These are phyloP conservation scores for Aspergillus sp. DNA, from an alignment of 2,329 filamentous ascomycete species.

Conservation along the genomic window DNA sequence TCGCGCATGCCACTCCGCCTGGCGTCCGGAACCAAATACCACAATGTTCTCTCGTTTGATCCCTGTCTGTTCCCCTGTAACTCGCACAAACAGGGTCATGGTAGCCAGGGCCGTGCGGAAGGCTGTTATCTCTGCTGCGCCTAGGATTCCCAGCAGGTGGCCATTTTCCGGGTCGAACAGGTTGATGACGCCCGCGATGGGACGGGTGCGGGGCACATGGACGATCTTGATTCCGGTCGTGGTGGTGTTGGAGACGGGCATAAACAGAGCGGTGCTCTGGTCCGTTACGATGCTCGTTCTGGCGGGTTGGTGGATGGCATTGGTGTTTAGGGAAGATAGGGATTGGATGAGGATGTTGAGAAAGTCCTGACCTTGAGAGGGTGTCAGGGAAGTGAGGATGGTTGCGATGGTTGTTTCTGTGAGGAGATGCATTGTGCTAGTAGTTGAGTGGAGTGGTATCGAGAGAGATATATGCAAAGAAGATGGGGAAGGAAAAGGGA, in stretches of 20 bases:
- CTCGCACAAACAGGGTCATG: conserved; percentile 55
- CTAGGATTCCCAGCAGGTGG: conserved; percentile 59
- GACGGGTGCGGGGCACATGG: conserved; percentile 40
- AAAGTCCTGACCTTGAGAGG: conserved; percentile 27
- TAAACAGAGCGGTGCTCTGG: conserved; percentile 59
- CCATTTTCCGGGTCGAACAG: conserved; percentile 57
- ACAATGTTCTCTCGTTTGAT: conserved; percentile 31
- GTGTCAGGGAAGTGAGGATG: conserved; percentile 27
- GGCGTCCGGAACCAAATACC: conserved; percentile 45
- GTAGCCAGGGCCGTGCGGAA: conserved; percentile 73
- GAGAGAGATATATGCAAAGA: not conserved
- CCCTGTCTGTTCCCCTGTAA: conserved; percentile 4
- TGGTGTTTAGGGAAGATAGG: conserved; percentile 20
- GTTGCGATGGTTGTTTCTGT: conserved; percentile 27
- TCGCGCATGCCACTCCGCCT: conserved; percentile 46
- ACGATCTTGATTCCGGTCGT: conserved; percentile 68
- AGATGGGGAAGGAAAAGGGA: not conserved
- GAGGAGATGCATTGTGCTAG: conserved; percentile 27
- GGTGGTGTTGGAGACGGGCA: conserved; percentile 60
- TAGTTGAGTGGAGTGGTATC: not conserved
- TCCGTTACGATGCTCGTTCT: conserved; percentile 35
- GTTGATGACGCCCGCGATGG: conserved; percentile 61
- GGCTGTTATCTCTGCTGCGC: conserved; percentile 67
- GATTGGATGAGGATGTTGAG: conserved; percentile 30
- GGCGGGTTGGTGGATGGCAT: conserved; percentile 38